phyloP scores from a whole-genome alignment of 441 rosid species.

The Arabidopsis lyrata region DNA sequence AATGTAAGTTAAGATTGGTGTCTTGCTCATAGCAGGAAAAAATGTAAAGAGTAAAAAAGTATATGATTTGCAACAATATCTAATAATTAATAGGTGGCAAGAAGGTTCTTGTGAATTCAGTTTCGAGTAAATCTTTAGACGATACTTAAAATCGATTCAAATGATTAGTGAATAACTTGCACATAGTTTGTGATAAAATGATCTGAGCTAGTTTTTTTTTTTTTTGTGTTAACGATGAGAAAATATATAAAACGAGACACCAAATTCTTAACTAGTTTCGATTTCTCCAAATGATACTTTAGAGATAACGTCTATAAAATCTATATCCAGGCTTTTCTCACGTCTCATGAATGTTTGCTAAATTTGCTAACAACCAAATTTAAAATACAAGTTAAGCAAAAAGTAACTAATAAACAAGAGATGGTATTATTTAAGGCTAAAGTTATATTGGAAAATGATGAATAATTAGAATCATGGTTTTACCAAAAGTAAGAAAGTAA shows the following conservation, averaged over 20 bases:
- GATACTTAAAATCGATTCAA: not conserved
- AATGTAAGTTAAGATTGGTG: constrained; percentile 25
- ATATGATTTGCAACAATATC: not conserved
- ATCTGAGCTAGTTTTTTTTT: not conserved
- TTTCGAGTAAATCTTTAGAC: not conserved
- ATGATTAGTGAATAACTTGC: not conserved
- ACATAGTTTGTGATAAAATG: not conserved
- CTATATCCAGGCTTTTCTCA: not conserved
- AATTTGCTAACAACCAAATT: not conserved
- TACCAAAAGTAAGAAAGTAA: constrained; percentile 32
- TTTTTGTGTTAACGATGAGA: not conserved
- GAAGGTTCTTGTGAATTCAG: not conserved
- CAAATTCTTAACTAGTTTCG: not conserved
- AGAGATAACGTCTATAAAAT: not conserved
- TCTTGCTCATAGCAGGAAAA: constrained; percentile 20
- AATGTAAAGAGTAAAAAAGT: not conserved
- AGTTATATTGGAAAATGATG: constrained; percentile 16
- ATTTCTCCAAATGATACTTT: not conserved
- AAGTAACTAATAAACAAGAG: not conserved
- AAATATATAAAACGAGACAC: not conserved
- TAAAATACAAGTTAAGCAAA: not conserved
- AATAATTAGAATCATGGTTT: constrained; percentile 3
- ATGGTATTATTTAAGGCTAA: not conserved
- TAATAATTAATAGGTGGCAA: not conserved
- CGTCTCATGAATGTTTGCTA: not conserved